Percentiles rank a stretch among this genome's conserved stretches.
These are phyloP conservation scores for Russula virescens DNA, from an alignment of 768 basidiomycete species.

Conservation along the genomic window DNA sequence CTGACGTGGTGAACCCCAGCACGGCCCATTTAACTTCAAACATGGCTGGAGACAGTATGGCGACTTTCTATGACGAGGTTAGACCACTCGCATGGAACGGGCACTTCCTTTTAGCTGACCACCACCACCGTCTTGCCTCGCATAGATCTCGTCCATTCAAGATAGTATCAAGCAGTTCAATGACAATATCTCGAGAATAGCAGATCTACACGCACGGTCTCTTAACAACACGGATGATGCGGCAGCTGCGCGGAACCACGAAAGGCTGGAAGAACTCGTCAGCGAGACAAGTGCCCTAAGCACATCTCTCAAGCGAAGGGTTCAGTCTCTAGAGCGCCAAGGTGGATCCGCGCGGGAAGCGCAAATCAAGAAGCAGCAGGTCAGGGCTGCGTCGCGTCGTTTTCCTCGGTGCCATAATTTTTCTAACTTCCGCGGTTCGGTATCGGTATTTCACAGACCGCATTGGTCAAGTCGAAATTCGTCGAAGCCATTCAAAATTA, in stretches of 20 bases:
- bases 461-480: conserved; percentile 60
- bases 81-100: conserved; percentile 23
- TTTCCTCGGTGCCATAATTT: neutral
- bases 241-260: conserved; percentile 36
- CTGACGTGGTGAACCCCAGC: conserved; percentile 57
- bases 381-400: conserved; percentile 24
- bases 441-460: conserved; percentile 37
- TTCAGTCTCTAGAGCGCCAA: conserved; percentile 49
- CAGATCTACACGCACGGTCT: conserved; percentile 46
- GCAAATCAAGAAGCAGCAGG: conserved; percentile 45
- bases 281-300: conserved; percentile 55
- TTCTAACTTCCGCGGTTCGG: neutral
- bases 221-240: conserved; percentile 45
- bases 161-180: conserved; percentile 41
- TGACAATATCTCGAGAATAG: conserved; percentile 41
- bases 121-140: neutral
- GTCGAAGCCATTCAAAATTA: conserved; percentile 72
- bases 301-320: conserved; percentile 50
- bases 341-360: conserved; percentile 38
- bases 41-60: conserved; percentile 48
- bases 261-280: conserved; percentile 53
- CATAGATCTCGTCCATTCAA: conserved; percentile 46
- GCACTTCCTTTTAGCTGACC: neutral
- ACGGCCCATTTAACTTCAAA: conserved; percentile 35
- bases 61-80: conserved; percentile 70